A percentile compares a stretch with the other conserved stretches of the same genome.
These are phyloP conservation scores for Bipolaris bicolor DNA, from an alignment of 2,329 filamentous ascomycete species.

Conservation along the genomic window DNA sequence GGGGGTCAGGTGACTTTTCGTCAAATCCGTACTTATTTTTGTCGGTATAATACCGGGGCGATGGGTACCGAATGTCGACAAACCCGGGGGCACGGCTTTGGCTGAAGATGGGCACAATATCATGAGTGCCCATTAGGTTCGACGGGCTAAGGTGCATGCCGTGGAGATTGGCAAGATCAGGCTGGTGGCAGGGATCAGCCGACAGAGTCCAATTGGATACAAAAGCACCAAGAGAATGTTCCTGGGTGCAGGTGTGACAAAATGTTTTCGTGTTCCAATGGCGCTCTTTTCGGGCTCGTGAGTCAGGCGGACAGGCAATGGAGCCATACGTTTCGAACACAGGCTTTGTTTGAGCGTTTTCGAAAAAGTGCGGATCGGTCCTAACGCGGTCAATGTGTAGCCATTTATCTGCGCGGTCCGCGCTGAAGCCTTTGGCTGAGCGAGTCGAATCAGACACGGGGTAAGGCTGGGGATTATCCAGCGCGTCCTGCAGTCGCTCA, in stretches of 20 bases:
- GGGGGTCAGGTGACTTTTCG: slow-evolving; percentile 57
- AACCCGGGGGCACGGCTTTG: slow-evolving; percentile 74
- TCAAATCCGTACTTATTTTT: slow-evolving; percentile 61
- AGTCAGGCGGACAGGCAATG: slow-evolving; percentile 66
- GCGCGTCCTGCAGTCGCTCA: slow-evolving; percentile 35
- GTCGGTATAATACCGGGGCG: slow-evolving; percentile 66
- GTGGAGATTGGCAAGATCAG: slow-evolving; percentile 75
- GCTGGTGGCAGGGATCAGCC: slow-evolving; percentile 75
- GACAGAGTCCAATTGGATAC: slow-evolving; percentile 69
- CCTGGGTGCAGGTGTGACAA: slow-evolving; percentile 67
- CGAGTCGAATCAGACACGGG: slow-evolving; percentile 30
- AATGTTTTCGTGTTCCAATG: slow-evolving; percentile 69
- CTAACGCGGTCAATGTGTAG: slow-evolving; percentile 29
- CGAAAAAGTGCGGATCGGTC: slow-evolving; percentile 37
- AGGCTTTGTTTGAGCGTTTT: slow-evolving; percentile 46
- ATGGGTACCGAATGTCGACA: slow-evolving; percentile 77
- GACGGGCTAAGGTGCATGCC: slow-evolving; percentile 73
- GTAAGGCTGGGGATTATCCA: slow-evolving; percentile 32
- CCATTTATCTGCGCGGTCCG: slow-evolving; percentile 50
- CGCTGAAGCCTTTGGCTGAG: slow-evolving; percentile 45
- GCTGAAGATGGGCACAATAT: slow-evolving; percentile 77
- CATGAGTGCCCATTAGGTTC: slow-evolving; percentile 65
- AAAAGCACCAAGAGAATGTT: slow-evolving; percentile 72
- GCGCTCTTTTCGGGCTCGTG: slow-evolving; percentile 63
- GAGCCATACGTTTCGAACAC: slow-evolving; percentile 53